Base-by-base conservation (phyloP, 371 early-diverging fungal species). In the Saksenaea oblongispora region DNA sequence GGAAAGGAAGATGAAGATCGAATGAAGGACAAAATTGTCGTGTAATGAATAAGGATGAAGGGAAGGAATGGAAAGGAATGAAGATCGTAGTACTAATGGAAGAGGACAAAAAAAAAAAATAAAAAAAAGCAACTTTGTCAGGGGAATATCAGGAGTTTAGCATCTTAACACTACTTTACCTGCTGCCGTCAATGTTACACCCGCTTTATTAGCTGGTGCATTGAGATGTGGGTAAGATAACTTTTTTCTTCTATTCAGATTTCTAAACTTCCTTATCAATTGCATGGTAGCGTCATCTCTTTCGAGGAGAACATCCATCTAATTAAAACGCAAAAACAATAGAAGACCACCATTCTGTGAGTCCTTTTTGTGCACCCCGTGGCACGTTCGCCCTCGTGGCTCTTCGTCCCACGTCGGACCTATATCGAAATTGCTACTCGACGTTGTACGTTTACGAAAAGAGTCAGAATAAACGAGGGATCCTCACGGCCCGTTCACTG, bases 401-500 rank as follows among this genome's bases (percentile, higher is more conserved):
- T 47, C 51, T 47, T 47, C 51, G 51, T 47, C 51, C 51, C 51
- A 47, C 51, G 51, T 47, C 51, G 51, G 51, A 47, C 51, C 51
- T 47, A 47, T 47, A 18, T 47, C 51, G 7, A 47, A 47, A 47
- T 10, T 47, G 51, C 22, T 22, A 47, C 51, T 47, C 17, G 51
- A 47, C 51, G 51, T 47, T 47, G 51, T 22, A 47, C 51, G 3
- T 47, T 47, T 22, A 47, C 51, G 51, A 47, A 47, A 47, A 47
- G 51, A 47, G 51, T 5, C 26, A 47, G 51, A 22, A 47, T 22
- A 22, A 47, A 47, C 51, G 51, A 47, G 51, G 51, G 51, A 47
- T 47, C 51, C 51, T 47, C 51, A 22, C 51, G 51, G 51, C 18
- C 51, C 51, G 51, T 47, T 47, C 51, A 47, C 22, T 47, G 22